A percentile compares a stretch with the other conserved stretches of the same genome.
phyloP scores from a whole-genome alignment of 257 asterid species.

The Salvia hispanica region DNA sequence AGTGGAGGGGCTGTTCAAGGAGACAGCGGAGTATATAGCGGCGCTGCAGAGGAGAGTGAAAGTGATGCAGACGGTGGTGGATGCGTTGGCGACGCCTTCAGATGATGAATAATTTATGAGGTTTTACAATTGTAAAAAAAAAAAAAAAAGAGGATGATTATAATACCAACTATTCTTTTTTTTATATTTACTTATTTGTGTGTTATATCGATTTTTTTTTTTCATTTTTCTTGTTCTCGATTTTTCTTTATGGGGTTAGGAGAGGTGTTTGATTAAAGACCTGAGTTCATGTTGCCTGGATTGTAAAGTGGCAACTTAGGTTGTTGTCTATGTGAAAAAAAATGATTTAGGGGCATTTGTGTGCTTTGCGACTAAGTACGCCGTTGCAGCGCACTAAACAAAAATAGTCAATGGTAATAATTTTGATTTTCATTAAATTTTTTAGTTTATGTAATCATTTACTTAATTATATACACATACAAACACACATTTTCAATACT shows the following conservation, averaged over 20 bases:
- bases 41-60: slow-evolving; percentile 54
- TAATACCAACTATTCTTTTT: neutral
- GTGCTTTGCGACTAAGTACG: too few relatives aligned
- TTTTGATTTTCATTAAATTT: too few relatives aligned
- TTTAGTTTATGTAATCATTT: too few relatives aligned
- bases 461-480: too few relatives aligned
- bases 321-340: neutral
- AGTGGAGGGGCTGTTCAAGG: slow-evolving; percentile 50
- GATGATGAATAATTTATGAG: slow-evolving; percentile 6
- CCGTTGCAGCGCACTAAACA: too few relatives aligned
- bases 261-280: slow-evolving; percentile 7
- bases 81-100: slow-evolving; percentile 38
- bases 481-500: too few relatives aligned
- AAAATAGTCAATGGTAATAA: too few relatives aligned
- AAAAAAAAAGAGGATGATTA: slow-evolving; percentile 11
- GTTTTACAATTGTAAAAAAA: slow-evolving; percentile 1
- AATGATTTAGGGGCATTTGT: neutral
- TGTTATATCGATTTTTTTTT: neutral
- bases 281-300: slow-evolving; percentile 37
- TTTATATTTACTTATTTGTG: neutral
- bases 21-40: slow-evolving; percentile 62
- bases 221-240: neutral
- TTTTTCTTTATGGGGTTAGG: neutral
- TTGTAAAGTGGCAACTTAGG: slow-evolving; percentile 26
- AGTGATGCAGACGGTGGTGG: slow-evolving; percentile 59